These are phyloP conservation scores for Verticillium tricorpus DNA, from an alignment of 2,329 filamentous ascomycete species.

Conservation along the genomic window DNA sequence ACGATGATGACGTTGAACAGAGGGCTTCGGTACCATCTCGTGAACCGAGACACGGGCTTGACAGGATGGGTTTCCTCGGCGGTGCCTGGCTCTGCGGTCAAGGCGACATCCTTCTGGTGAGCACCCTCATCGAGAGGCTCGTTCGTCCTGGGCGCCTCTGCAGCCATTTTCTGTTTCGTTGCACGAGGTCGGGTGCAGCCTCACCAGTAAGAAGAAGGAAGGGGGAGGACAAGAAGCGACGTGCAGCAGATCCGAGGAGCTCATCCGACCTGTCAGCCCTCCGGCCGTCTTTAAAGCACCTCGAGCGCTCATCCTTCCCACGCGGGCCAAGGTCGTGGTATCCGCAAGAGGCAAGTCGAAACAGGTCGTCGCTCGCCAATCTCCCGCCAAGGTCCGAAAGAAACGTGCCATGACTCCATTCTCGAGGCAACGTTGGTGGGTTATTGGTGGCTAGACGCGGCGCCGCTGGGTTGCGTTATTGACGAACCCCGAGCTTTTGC, in stretches of 20 bases:
- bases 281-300: neutral
- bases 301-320: neutral
- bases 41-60: slow-evolving; percentile 23
- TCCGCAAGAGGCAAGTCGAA: neutral
- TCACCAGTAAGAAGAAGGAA: neutral
- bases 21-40: slow-evolving; percentile 36
- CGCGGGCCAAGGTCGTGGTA: neutral
- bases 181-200: neutral
- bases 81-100: neutral
- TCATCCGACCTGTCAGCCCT: neutral
- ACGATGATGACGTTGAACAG: slow-evolving; percentile 41
- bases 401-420: neutral
- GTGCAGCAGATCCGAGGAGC: neutral
- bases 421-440: neutral
- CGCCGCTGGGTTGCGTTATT: neutral
- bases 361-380: neutral
- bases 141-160: neutral
- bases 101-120: neutral
- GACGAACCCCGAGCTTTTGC: neutral
- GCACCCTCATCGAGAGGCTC: neutral
- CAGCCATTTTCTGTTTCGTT: neutral
- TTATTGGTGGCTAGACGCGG: neutral
- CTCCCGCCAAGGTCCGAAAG: neutral
- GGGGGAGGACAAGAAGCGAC: neutral
- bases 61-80: neutral